Conservation (phyloP, 352 stramenopile species). For the Phytopythium ostracodes region DNA sequence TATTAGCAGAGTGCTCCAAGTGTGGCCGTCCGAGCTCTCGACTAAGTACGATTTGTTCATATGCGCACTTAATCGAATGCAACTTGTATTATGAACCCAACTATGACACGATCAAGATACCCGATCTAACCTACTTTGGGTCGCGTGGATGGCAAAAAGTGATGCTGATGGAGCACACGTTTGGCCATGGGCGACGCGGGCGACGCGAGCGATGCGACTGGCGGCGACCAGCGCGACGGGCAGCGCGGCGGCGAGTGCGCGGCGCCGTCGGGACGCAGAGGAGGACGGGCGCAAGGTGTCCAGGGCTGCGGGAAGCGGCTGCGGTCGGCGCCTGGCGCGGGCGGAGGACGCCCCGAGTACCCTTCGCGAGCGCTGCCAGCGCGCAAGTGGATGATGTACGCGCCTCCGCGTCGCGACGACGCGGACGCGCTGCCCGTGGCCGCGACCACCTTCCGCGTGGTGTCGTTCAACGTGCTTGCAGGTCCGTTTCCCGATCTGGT, state of each 20-base stretch:
- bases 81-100: no score
- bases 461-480: slow-evolving; percentile 73
- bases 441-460: slow-evolving; percentile 48
- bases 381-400: slow-evolving; percentile 52
- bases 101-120: no score
- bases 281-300: background rate
- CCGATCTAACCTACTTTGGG: background rate
- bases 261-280: background rate
- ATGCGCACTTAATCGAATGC: background rate
- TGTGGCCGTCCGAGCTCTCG: background rate
- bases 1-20: background rate
- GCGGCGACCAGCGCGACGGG: no score
- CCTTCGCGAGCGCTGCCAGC: background rate
- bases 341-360: background rate
- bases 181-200: slow-evolving; percentile 1
- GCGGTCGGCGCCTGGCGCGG: slow-evolving; percentile 2
- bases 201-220: background rate
- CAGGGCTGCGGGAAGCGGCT: background rate
- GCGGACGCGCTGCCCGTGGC: slow-evolving; percentile 15
- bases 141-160: background rate
- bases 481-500: slow-evolving; percentile 13
- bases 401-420: slow-evolving; percentile 18
- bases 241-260: background rate
- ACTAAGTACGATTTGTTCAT: background rate
- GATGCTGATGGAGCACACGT: background rate